Percentiles rank a stretch among this genome's conserved stretches.
Conservation (phyloP, 1,284 basidiomycete genomes). For the Cutaneotrichosporon dermatis region DNA sequence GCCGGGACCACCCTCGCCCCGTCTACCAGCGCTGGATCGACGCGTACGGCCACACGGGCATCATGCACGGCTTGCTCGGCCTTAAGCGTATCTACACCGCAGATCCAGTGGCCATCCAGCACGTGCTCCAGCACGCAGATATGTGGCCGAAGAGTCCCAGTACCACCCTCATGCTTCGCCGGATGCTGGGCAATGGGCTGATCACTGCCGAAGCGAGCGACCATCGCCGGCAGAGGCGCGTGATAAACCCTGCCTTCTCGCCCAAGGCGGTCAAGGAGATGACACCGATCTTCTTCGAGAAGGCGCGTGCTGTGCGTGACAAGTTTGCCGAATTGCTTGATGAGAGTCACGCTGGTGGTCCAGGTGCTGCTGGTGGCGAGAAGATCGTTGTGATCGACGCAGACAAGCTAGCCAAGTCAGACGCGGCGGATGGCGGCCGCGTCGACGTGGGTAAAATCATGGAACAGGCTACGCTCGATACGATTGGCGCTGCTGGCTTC, state of each 20-base stretch:
- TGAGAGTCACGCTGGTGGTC: conserved; percentile 38
- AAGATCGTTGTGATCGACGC: no score
- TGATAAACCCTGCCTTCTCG: conserved; percentile 49
- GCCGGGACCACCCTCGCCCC: neutral
- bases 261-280: conserved; percentile 34
- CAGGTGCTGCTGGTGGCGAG: no score
- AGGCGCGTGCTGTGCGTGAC: conserved; percentile 47
- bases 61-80: neutral
- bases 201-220: conserved; percentile 50
- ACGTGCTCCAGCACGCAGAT: conserved; percentile 60
- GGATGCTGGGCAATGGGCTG: conserved; percentile 7
- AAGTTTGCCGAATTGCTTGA: conserved; percentile 60
- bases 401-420: conserved; percentile 48
- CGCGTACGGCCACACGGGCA: conserved; percentile 20
- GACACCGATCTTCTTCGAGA: conserved; percentile 60
- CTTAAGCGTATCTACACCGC: conserved; percentile 51
- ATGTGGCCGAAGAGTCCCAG: conserved; percentile 64
- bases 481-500: conserved; percentile 64
- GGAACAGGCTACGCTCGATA: conserved; percentile 59
- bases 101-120: conserved; percentile 58
- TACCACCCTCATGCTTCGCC: conserved; percentile 50
- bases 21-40: conserved; percentile 18
- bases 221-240: conserved; percentile 55
- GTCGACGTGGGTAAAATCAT: conserved; percentile 12
- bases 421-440: neutral